Evolutionary conservation across 352 stramenopile genomes (phyloP).

Genomic region (Phytophthora podocarpi): DNA sequence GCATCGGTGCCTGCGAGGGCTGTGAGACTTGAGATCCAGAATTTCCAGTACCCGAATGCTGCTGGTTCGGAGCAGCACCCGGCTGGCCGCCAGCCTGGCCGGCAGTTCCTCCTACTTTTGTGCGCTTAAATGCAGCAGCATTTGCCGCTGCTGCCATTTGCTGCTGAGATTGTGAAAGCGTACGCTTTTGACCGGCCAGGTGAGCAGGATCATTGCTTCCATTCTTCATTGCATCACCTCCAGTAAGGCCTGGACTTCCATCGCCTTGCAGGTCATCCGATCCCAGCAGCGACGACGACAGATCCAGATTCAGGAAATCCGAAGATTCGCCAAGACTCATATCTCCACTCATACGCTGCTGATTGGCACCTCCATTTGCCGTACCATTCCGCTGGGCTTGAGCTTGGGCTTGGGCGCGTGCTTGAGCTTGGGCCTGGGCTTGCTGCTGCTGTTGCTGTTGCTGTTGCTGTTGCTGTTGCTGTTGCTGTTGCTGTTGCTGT

Average conservation of each 20-base stretch:
- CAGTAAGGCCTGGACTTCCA: conserved; percentile 43
- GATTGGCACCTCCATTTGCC: conserved; percentile 29
- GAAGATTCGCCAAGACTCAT: conserved; percentile 69
- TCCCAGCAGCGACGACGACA: conserved; percentile 72
- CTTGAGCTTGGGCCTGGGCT: conserved; percentile 25
- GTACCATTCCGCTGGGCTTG: conserved; percentile 37
- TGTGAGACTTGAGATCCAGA: conserved; percentile 58
- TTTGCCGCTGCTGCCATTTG: conserved; percentile 84
- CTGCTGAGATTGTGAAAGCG: conserved; percentile 80
- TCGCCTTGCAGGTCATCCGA: conserved; percentile 63
- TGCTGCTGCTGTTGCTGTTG: conserved; percentile 49
- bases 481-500: conserved; percentile 55
- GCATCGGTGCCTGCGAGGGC: conserved; percentile 60
- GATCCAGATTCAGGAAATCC: conserved; percentile 84
- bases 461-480: conserved; percentile 64
- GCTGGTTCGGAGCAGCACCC: conserved; percentile 30
- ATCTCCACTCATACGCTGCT: conserved; percentile 62
- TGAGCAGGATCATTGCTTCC: conserved; percentile 32
- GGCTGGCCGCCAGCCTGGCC: conserved; percentile 28
- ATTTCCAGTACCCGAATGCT: conserved; percentile 34
- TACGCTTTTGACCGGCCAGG: conserved; percentile 61
- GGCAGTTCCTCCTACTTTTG: conserved; percentile 59
- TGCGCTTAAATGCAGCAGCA: conserved; percentile 81
- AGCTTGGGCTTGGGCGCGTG: conserved; percentile 31
- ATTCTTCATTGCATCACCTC: conserved; percentile 43